Evolutionary conservation across 768 basidiomycete species (phyloP), one percentile per base, ranked within the genome.

Genomic region (Hygrocybe coccinea): DNA sequence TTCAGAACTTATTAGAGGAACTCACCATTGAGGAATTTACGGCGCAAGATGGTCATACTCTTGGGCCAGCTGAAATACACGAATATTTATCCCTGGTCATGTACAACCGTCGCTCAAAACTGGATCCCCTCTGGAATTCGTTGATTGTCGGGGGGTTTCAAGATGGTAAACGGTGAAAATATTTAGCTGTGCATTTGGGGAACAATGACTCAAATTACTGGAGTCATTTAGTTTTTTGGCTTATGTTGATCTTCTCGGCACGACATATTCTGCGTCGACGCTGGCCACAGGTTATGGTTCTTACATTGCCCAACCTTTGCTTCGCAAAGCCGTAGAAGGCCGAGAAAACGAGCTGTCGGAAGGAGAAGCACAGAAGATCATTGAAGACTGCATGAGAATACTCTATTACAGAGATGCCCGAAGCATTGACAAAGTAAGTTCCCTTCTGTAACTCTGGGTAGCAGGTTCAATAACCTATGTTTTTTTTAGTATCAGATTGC

Each of bases 341-440:
- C 75, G 79, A 21, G 87, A 91, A 62, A 79, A 88, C 48, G 73
- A 70, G 1, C 71, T 98, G 54, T 87, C 87, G 2, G 87, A 89
- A 64, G 86, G 85, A 37, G 83, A 93, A 55, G 97, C 92, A 14
- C 75, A 79, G 22, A 74, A 79, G 63, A 87, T 98, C 56, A 67
- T 99, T 52, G 83, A 89, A 64, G 83, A 89, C 49, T 85, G 88
- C 67, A 91, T 99, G 86, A 84, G 85, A 61, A 94, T 98, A 14
- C 79, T 99, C 47, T 98, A 87, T 74, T 99, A 99, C 74, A 84
- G 97, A 43, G 97, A 99, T 64, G 95, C 95, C 5, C 80, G 95
- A 62, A 92, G 90, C 75, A 75, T 95, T 69, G 89, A 98, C 80
- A 97, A 97, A 83, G 95, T 91, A 59, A 33, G 78, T 65, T 43